Conservation (phyloP, 129 eudicot species). For the Tanacetum coccineum region DNA sequence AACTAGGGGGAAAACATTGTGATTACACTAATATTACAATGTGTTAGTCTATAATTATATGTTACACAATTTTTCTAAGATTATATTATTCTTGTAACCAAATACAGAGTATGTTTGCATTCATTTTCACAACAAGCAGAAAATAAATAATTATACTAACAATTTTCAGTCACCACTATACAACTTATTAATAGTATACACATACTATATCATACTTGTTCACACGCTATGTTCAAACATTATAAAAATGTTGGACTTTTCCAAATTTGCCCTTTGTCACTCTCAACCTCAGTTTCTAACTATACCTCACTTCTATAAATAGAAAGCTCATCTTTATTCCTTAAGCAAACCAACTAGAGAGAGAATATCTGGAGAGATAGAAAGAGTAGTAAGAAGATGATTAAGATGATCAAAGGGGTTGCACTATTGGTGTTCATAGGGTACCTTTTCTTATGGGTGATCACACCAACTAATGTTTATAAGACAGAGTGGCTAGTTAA, state of each 20-base stretch:
- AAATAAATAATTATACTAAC: too few species aligned
- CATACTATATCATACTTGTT: background rate
- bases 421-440: conserved; percentile 41
- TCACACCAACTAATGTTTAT: conserved; percentile 47
- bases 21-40: too few species aligned
- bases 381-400: conserved; percentile 6
- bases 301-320: conserved; percentile 30
- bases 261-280: conserved; percentile 24
- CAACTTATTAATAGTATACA: background rate
- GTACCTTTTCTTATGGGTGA: conserved; percentile 45
- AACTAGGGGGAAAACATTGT: too few species aligned
- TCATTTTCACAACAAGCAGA: too few species aligned
- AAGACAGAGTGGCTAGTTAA: conserved; percentile 35
- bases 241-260: conserved; percentile 8
- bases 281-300: conserved; percentile 11
- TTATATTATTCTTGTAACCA: too few species aligned
- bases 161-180: too few species aligned
- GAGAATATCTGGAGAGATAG: background rate
- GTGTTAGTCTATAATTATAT: too few species aligned
- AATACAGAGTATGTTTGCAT: too few species aligned
- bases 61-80: too few species aligned
- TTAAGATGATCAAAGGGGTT: conserved; percentile 34
- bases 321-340: conserved; percentile 19
- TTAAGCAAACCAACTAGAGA: conserved; percentile 25
- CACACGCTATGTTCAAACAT: background rate